Evolutionary conservation across 345 rosid species (phyloP), one percentile per base, ranked within the genome.

Genomic region (Durio zibethinus): DNA sequence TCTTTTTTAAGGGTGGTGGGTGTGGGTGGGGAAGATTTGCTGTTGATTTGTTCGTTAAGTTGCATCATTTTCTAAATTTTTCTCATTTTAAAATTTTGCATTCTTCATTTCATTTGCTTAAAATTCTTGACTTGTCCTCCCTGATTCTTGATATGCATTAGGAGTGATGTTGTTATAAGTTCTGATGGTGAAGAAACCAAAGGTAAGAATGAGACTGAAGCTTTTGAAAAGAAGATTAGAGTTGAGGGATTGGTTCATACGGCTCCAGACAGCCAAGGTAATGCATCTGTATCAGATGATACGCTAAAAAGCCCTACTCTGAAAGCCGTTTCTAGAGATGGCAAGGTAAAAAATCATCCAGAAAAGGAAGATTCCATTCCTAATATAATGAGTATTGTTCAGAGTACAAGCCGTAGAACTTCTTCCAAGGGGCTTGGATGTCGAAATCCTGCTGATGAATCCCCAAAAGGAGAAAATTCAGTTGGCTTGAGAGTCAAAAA

Each of bases 401-500:
- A 87, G 80, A 93, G 90, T 60, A 82, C 72, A 53, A 79, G 82
- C 66, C 78, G 56, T 43, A 86, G 74, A 79, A 53, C 88, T 70
- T 78, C 85, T 54, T 27, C 68, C 75, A 84, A 77, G 77, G 86
- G 82, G 38, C 67, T 56, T 75, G 72, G 61, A 43, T n/a, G 10
- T 69, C 77, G 63, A 80, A 76, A 73, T 52, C 82, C 84, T 81
- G 71, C 80, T 36, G 83, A 82, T 84, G 84, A 77, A 81, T 78
- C 84, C 80, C 85, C 85, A 72, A 80, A 73, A 75, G 86, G 80
- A 83, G 97, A 88, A 73, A 86, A 56, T 84, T 80, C 69, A 56
- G 86, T 87, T 53, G 90, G 97, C 77, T 83, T 96, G 89, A 88
- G 99, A 84, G 94, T 96, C 33, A 96, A 96, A 84, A 96, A 91